phyloP scores from a whole-genome alignment of 148 eudicot species.

The Rhododendron ovatum region DNA sequence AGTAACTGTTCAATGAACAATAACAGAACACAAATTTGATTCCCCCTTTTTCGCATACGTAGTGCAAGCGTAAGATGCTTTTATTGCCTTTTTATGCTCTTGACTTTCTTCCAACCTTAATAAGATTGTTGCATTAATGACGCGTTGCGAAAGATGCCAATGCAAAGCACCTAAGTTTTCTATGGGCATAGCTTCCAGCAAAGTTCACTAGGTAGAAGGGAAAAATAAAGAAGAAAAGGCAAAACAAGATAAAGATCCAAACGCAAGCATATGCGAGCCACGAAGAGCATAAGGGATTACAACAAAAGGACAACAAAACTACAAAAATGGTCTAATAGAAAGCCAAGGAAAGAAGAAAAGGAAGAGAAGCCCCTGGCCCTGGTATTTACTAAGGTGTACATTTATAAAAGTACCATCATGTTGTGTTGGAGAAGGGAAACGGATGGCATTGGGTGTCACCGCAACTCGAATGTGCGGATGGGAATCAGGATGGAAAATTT shows the following conservation, averaged over 20 bases:
- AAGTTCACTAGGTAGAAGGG: neutral
- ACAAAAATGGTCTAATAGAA: neutral
- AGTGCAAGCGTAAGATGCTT: neutral
- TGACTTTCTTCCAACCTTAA: neutral
- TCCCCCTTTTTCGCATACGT: neutral
- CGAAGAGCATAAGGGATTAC: neutral
- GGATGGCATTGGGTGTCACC: neutral
- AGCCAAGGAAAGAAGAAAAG: neutral
- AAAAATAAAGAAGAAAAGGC: neutral
- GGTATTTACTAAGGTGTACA: neutral
- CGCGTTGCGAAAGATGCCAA: neutral
- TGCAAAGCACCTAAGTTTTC: neutral
- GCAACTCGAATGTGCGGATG: neutral
- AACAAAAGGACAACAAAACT: neutral
- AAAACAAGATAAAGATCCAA: neutral
- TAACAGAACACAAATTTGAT: neutral
- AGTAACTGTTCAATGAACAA: neutral
- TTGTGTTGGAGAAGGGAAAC: neutral
- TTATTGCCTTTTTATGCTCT: neutral
- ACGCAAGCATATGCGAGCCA: neutral
- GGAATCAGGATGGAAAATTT: neutral
- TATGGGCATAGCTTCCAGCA: neutral
- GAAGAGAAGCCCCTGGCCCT: neutral
- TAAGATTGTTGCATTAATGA: neutral
- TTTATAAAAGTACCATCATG: neutral